phyloP scores from a whole-genome alignment of 1,139 yeast genomes.

The Yamadazyma sp. region DNA sequence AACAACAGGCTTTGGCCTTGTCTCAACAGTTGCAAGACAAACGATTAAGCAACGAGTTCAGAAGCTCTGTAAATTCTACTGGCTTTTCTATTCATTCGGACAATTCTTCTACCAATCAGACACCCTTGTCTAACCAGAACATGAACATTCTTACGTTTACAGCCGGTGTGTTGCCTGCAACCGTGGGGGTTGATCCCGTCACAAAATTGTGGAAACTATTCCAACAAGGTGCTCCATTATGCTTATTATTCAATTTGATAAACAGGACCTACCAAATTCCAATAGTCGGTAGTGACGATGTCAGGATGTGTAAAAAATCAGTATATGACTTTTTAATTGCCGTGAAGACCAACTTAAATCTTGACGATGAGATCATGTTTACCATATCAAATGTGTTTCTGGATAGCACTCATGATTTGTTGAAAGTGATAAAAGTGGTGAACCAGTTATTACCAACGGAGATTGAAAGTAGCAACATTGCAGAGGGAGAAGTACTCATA shows the following conservation, averaged over 20 bases:
- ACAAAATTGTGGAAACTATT: conserved; percentile 86
- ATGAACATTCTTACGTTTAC: conserved; percentile 57
- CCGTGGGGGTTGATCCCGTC: conserved; percentile 81
- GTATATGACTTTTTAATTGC: conserved; percentile 90
- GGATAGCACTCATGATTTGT: conserved; percentile 74
- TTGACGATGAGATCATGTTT: conserved; percentile 74
- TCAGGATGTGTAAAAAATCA: conserved; percentile 82
- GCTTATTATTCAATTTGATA: conserved; percentile 72
- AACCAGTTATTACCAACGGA: conserved; percentile 42
- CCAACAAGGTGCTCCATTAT: conserved; percentile 90
- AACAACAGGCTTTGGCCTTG: conserved; percentile 67
- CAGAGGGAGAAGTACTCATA: conserved; percentile 30
- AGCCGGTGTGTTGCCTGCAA: conserved; percentile 75
- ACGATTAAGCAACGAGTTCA: conserved; percentile 21
- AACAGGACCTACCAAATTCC: conserved; percentile 41
- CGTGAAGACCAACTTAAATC: conserved; percentile 72
- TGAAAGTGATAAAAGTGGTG: conserved; percentile 73
- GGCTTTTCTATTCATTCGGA: conserved; percentile 28
- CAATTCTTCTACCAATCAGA: conserved; percentile 11
- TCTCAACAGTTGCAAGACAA: conserved; percentile 35
- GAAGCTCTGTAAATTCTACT: conserved; percentile 23
- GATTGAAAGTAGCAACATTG: conserved; percentile 15
- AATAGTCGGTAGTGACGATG: conserved; percentile 70
- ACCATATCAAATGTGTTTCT: conserved; percentile 89
- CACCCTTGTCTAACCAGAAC: conserved; percentile 14